Evolutionary conservation across 2,329 filamentous ascomycete genomes (phyloP).

Genomic region (Xylariales sp.): DNA sequence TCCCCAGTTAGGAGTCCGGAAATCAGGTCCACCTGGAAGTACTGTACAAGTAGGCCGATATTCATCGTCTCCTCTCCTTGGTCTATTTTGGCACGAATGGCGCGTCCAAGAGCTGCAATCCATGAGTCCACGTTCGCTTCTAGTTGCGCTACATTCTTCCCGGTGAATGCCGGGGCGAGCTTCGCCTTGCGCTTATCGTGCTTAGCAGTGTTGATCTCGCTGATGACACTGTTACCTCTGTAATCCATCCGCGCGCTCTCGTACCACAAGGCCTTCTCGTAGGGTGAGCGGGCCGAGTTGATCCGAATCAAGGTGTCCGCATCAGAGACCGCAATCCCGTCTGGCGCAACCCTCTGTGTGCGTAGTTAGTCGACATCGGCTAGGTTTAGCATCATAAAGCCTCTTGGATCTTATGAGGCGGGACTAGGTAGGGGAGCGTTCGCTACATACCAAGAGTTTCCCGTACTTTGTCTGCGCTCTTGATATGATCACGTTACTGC

Average conservation of each 20-base stretch:
- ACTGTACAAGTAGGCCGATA: slow-evolving; percentile 40
- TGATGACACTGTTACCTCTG: slow-evolving; percentile 41
- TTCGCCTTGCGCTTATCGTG: slow-evolving; percentile 47
- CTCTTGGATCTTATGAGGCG: background rate
- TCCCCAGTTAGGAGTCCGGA: slow-evolving; percentile 37
- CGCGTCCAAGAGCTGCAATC: slow-evolving; percentile 36
- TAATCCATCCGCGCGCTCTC: slow-evolving; percentile 41
- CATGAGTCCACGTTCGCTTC: slow-evolving; percentile 43
- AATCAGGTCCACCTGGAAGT: slow-evolving; percentile 46
- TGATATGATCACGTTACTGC: slow-evolving; percentile 33
- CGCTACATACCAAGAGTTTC: slow-evolving; percentile 28
- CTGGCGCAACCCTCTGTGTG: slow-evolving; percentile 42
- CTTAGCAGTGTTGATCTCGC: slow-evolving; percentile 34
- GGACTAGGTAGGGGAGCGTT: background rate
- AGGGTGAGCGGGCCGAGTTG: slow-evolving; percentile 44
- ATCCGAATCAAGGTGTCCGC: slow-evolving; percentile 43
- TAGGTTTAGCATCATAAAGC: background rate
- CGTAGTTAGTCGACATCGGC: background rate
- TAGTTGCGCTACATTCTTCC: slow-evolving; percentile 42
- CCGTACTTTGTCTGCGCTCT: slow-evolving; percentile 43
- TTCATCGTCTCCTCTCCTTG: slow-evolving; percentile 37
- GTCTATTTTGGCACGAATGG: slow-evolving; percentile 36
- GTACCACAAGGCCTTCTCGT: slow-evolving; percentile 45
- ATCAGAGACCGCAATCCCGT: slow-evolving; percentile 42
- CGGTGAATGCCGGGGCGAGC: slow-evolving; percentile 41